Evolutionary conservation across 1,284 basidiomycete species (phyloP).

Genomic region (Amylostereum areolatum): DNA sequence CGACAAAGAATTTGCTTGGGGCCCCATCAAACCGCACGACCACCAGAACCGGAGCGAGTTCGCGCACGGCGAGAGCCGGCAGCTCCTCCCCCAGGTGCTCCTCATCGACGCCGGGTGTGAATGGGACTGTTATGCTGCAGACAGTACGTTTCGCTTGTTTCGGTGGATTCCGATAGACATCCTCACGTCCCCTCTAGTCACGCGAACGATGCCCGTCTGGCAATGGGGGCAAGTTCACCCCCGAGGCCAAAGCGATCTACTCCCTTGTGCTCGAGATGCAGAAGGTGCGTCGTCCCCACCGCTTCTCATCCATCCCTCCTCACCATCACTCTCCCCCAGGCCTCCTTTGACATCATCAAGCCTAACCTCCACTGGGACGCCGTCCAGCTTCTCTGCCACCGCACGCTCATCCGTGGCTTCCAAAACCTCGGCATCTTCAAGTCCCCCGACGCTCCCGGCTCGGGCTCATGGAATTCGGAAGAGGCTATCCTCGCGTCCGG

Average conservation of each 20-base stretch:
- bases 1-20: conserved; percentile 75
- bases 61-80: conserved; percentile 30
- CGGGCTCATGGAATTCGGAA: conserved; percentile 52
- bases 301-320: background rate
- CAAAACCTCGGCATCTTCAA: conserved; percentile 83
- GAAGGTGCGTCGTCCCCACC: conserved; percentile 37
- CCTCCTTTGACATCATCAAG: conserved; percentile 57
- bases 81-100: conserved; percentile 69
- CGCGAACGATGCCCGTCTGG: conserved; percentile 84
- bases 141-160: conserved; percentile 39
- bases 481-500: conserved; percentile 72
- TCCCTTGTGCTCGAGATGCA: conserved; percentile 87
- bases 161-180: background rate
- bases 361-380: conserved; percentile 83
- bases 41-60: conserved; percentile 46
- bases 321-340: conserved; percentile 28
- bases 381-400: conserved; percentile 78
- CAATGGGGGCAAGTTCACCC: conserved; percentile 82
- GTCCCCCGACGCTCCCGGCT: conserved; percentile 35
- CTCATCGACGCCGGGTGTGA: conserved; percentile 92
- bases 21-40: conserved; percentile 55
- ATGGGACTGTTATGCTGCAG: conserved; percentile 76
- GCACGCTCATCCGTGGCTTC: conserved; percentile 72
- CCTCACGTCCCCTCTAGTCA: conserved; percentile 34
- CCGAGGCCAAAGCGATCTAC: conserved; percentile 76